Evolutionary conservation across 2,329 filamentous ascomycete species (phyloP).

Genomic region (Aspergillus sp.): DNA sequence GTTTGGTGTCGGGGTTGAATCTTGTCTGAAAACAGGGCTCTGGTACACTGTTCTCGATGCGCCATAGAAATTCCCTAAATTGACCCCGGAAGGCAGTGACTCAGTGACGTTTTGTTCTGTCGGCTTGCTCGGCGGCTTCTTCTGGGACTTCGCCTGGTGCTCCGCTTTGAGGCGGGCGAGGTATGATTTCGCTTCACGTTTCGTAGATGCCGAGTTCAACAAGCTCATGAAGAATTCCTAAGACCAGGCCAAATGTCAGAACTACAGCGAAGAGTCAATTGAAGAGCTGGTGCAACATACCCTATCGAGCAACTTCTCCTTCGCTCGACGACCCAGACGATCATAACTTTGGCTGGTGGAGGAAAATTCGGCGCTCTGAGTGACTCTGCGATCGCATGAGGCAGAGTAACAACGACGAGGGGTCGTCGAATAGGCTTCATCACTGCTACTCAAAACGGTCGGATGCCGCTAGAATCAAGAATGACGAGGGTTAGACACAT

Average conservation of each 20-base stretch:
- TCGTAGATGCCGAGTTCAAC: conserved; percentile 84
- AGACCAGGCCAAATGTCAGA: not conserved
- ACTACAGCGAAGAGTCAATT: conserved; percentile 2
- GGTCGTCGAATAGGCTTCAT: not conserved
- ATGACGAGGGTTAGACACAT: not conserved
- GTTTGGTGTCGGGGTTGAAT: conserved; percentile 44
- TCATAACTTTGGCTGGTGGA: conserved; percentile 27
- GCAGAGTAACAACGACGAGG: conserved; percentile 19
- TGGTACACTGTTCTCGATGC: conserved; percentile 58
- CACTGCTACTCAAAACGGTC: conserved; percentile 16
- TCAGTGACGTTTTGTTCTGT: conserved; percentile 16
- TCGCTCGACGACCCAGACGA: conserved; percentile 40
- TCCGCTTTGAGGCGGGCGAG: conserved; percentile 75
- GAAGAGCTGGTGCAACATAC: conserved; percentile 22
- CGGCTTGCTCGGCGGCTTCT: conserved; percentile 31
- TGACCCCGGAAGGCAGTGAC: conserved; percentile 50
- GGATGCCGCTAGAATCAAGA: conserved; percentile 18
- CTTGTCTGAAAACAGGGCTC: conserved; percentile 61
- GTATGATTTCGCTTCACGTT: conserved; percentile 88
- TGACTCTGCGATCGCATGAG: conserved; percentile 19
- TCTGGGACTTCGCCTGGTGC: conserved; percentile 33
- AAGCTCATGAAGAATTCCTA: conserved; percentile 85
- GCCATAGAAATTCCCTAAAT: conserved; percentile 61
- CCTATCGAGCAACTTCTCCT: conserved; percentile 46
- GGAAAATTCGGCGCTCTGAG: conserved; percentile 34